These are phyloP conservation scores for Rhipidocladum racemiflorum DNA, from an alignment of 176 grass and related monocot species.

Conservation along the genomic window DNA sequence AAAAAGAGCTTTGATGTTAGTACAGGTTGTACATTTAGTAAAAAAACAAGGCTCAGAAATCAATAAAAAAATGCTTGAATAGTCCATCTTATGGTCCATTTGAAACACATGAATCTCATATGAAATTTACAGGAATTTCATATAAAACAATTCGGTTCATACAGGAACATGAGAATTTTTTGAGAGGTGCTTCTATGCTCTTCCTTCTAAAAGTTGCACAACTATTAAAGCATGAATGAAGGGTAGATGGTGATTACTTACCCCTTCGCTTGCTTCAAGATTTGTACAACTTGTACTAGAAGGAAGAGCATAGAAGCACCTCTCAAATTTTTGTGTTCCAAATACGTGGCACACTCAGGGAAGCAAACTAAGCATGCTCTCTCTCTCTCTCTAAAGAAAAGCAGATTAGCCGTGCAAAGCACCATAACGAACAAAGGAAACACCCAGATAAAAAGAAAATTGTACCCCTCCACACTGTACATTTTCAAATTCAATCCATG, in stretches of 20 bases:
- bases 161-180: too few relatives aligned
- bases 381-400: neutral
- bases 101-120: neutral
- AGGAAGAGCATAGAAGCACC: too few relatives aligned
- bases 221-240: too few relatives aligned
- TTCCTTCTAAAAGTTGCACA: too few relatives aligned
- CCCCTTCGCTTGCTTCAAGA: too few relatives aligned
- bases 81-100: too few relatives aligned
- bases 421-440: neutral
- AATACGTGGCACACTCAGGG: neutral
- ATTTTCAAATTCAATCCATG: neutral
- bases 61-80: neutral
- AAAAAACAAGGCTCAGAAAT: neutral
- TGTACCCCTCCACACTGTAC: neutral
- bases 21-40: neutral
- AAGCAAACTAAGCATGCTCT: neutral
- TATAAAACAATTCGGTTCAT: neutral
- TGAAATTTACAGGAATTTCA: neutral
- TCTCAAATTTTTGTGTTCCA: too few relatives aligned
- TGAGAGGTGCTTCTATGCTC: too few relatives aligned
- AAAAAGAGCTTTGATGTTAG: neutral
- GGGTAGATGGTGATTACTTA: too few relatives aligned
- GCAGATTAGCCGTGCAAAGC: neutral
- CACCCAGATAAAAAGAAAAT: neutral
- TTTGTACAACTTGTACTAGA: too few relatives aligned